phyloP scores from a whole-genome alignment of 1,284 basidiomycete species.

The Ganoderma multipileum region DNA sequence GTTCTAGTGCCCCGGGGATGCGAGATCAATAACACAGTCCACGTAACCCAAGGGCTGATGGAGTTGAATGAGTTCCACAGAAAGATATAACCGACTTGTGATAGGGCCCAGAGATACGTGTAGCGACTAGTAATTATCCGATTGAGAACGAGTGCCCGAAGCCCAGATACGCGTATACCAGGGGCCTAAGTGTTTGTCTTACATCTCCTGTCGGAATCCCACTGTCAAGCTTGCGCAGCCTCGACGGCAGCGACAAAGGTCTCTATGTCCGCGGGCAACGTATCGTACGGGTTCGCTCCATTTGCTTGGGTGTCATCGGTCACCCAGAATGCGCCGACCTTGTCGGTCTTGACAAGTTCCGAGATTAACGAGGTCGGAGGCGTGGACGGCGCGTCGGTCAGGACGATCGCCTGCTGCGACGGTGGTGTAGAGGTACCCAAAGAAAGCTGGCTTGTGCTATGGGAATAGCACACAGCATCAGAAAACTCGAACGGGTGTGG shows the following conservation, averaged over 20 bases:
- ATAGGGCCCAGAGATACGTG: neutral
- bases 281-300: constrained; percentile 33
- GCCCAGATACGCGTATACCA: too few species aligned
- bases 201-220: neutral
- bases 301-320: constrained; percentile 40
- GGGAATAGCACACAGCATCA: neutral
- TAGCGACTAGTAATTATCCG: neutral
- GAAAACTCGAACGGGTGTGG: neutral
- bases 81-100: too few species aligned
- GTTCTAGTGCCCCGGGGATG: too few species aligned
- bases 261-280: constrained; percentile 30
- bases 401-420: constrained; percentile 36
- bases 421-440: constrained; percentile 32
- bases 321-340: constrained; percentile 47
- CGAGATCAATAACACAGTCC: too few species aligned
- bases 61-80: too few species aligned
- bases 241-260: constrained; percentile 27
- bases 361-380: constrained; percentile 45
- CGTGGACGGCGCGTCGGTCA: constrained; percentile 37
- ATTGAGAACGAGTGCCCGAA: too few species aligned
- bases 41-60: neutral
- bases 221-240: constrained; percentile 15
- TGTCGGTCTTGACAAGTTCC: constrained; percentile 41
- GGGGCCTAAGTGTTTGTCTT: neutral
- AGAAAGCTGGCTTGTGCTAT: constrained; percentile 30